phyloP scores from a whole-genome alignment of 805 yeast species.

The Nakazawaea anatomiae region DNA sequence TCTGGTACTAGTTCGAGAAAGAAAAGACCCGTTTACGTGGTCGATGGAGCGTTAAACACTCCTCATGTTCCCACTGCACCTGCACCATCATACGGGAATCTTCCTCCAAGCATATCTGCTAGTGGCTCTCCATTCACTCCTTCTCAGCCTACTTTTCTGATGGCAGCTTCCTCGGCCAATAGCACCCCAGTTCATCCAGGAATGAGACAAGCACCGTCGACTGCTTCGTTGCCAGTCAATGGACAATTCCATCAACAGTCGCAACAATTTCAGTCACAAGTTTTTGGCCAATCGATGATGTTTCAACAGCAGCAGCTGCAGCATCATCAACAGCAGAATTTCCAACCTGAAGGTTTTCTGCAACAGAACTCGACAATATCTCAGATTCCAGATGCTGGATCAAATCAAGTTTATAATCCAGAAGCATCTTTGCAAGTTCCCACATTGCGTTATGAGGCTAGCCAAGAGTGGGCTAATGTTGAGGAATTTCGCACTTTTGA shows the following conservation, averaged over 20 bases:
- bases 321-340: neutral
- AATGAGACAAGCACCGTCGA: neutral
- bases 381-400: constrained; percentile 8
- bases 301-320: constrained; percentile 9
- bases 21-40: constrained; percentile 10
- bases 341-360: too few species aligned
- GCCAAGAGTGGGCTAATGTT: constrained; percentile 26
- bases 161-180: neutral
- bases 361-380: constrained; percentile 12
- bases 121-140: neutral
- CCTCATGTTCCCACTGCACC: neutral
- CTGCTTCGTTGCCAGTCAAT: constrained; percentile 4
- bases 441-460: constrained; percentile 16
- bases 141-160: neutral
- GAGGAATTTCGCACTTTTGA: constrained; percentile 63
- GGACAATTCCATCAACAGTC: neutral
- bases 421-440: constrained; percentile 9
- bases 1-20: neutral
- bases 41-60: constrained; percentile 5
- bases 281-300: neutral
- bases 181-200: neutral
- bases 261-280: constrained; percentile 8
- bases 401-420: constrained; percentile 7
- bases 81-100: neutral
- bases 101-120: neutral